A percentile compares a stretch with the other conserved stretches of the same genome.
phyloP scores from a whole-genome alignment of 1,284 basidiomycete genomes.

The Ustilago cynodontis region DNA sequence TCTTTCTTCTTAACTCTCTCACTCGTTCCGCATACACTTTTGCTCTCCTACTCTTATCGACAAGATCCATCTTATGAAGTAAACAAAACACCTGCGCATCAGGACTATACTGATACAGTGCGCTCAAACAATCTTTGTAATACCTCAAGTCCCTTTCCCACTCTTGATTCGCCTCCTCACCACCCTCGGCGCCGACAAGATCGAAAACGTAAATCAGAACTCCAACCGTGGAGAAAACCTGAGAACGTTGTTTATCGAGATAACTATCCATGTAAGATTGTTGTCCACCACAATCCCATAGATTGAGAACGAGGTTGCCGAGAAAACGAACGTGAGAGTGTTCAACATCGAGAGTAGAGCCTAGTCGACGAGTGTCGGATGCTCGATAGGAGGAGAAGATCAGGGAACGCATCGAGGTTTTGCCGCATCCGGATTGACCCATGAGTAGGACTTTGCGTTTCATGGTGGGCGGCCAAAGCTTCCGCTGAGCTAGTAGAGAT shows the following conservation, averaged over 20 bases:
- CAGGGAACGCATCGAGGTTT: conserved; percentile 97
- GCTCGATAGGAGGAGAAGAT: conserved; percentile 98
- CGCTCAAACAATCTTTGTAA: conserved; percentile 64
- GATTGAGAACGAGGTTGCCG: conserved; percentile 89
- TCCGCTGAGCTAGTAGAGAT: no score
- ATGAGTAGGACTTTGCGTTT: conserved; percentile 65
- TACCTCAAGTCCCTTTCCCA: conserved; percentile 71
- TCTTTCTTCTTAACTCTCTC: conserved; percentile 60
- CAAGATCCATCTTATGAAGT: conserved; percentile 93
- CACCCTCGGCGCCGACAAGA: conserved; percentile 72
- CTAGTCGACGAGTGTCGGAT: conserved; percentile 87
- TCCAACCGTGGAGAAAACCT: conserved; percentile 94
- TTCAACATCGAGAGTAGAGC: conserved; percentile 97
- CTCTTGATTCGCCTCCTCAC: conserved; percentile 71
- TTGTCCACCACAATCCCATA: conserved; percentile 99
- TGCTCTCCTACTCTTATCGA: conserved; percentile 75
- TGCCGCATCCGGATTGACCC: conserved; percentile 73
- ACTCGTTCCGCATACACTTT: conserved; percentile 75
- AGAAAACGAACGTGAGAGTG: conserved; percentile 97
- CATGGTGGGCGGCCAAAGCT: conserved; percentile 22
- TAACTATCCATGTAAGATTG: conserved; percentile 98
- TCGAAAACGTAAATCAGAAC: conserved; percentile 99
- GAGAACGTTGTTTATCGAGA: conserved; percentile 86
- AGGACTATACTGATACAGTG: conserved; percentile 62
- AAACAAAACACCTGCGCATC: conserved; percentile 89